Percentiles rank a stretch among this genome's conserved stretches.
phyloP scores from a whole-genome alignment of 345 rosid species.

The Populus deltoides region DNA sequence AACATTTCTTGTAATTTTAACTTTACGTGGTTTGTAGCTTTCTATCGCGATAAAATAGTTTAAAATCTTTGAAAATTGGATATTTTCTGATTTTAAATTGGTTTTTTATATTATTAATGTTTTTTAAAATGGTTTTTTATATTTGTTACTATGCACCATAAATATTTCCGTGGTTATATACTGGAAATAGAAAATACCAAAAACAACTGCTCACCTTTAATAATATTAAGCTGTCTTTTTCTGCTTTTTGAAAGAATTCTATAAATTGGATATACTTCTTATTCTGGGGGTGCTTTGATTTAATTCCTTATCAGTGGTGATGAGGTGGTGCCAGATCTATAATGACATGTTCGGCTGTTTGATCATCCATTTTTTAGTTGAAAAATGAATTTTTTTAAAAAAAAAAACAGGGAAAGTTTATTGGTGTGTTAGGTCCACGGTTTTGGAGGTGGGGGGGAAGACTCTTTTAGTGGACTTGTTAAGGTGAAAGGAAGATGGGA shows the following conservation, averaged over 20 bases:
- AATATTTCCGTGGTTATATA: background rate
- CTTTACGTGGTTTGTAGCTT: background rate
- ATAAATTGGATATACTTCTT: background rate
- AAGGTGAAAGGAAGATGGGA: background rate
- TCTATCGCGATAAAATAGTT: background rate
- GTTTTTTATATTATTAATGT: background rate
- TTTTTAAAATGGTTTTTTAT: background rate
- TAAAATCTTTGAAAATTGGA: background rate
- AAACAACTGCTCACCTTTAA: conserved; percentile 39
- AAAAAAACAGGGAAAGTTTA: background rate
- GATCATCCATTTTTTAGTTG: background rate
- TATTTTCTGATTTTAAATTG: background rate
- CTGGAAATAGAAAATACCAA: conserved; percentile 30
- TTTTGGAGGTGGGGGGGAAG: background rate
- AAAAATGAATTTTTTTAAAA: background rate
- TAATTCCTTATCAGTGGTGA: conserved; percentile 10
- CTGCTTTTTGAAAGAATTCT: conserved; percentile 18
- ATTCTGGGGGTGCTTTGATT: background rate
- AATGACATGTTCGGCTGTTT: background rate
- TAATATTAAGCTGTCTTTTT: conserved; percentile 40
- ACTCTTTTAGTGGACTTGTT: background rate
- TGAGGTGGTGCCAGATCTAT: conserved; percentile 48
- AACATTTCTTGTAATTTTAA: background rate
- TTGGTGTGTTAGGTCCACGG: background rate
- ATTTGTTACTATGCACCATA: background rate